A percentile compares a stretch with the other conserved stretches of the same genome.
Evolutionary conservation across 129 eudicot species (phyloP).

Genomic region (Sambucus nigra): DNA sequence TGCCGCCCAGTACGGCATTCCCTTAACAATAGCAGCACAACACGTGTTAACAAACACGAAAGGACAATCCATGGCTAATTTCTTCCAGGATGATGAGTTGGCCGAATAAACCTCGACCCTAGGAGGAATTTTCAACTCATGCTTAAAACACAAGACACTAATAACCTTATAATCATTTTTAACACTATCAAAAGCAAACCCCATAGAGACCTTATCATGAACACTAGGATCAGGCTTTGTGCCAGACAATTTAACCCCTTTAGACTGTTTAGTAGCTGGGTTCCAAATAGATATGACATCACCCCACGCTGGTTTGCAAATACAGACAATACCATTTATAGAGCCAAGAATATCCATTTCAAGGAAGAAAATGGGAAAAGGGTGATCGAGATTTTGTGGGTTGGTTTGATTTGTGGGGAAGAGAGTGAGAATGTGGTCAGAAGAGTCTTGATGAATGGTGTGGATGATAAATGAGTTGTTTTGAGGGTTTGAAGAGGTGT

Average conservation of each 20-base stretch:
- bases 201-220: not conserved
- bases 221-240: not conserved
- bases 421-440: not conserved
- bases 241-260: not conserved
- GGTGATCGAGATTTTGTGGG: not conserved
- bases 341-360: constrained; percentile 1
- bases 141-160: not conserved
- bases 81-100: not conserved
- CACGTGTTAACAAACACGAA: not conserved
- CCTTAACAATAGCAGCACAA: not conserved
- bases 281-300: not conserved
- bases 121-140: not conserved
- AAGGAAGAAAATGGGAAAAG: not conserved
- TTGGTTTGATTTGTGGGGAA: not conserved
- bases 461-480: too few relatives aligned
- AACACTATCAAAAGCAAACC: not conserved
- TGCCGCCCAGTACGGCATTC: not conserved
- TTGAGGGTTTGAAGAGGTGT: too few relatives aligned
- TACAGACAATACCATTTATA: not conserved
- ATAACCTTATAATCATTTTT: not conserved
- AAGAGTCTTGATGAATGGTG: too few relatives aligned
- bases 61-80: not conserved
- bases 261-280: not conserved
- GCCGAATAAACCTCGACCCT: not conserved
- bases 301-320: not conserved